Conservation (phyloP, 1,284 basidiomycete species). For the Puccinia horiana region DNA sequence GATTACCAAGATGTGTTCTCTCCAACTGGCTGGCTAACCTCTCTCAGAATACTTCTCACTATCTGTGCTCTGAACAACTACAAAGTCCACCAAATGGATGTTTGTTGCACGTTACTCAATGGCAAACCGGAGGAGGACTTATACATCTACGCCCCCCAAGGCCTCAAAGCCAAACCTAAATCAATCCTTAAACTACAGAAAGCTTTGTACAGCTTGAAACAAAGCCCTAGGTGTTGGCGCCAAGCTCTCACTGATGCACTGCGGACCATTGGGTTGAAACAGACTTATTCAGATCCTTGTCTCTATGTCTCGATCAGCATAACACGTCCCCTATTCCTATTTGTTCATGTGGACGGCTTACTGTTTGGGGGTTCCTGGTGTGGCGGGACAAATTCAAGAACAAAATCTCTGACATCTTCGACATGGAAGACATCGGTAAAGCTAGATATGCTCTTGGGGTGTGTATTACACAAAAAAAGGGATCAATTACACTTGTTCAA, state of each 20-base stretch:
- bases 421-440: constrained; percentile 1
- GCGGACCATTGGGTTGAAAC: not conserved
- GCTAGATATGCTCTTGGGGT: not conserved
- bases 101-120: not conserved
- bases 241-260: not conserved
- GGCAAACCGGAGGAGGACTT: too few relatives aligned
- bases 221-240: too few relatives aligned
- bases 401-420: not conserved
- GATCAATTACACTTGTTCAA: not conserved
- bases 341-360: not conserved
- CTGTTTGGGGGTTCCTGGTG: too few relatives aligned
- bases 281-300: not conserved
- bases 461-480: not conserved
- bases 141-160: too few relatives aligned
- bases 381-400: not conserved
- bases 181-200: too few relatives aligned
- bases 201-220: too few relatives aligned
- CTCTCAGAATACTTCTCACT: not conserved
- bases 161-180: too few relatives aligned
- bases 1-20: too few relatives aligned
- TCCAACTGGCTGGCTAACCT: not conserved
- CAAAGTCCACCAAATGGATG: constrained; percentile 6
- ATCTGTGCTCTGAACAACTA: not conserved
- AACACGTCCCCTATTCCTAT: not conserved
- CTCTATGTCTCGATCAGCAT: not conserved